Evolutionary conservation across 2,329 filamentous ascomycete species (phyloP).

Genomic region (Thermoascus crustaceus): DNA sequence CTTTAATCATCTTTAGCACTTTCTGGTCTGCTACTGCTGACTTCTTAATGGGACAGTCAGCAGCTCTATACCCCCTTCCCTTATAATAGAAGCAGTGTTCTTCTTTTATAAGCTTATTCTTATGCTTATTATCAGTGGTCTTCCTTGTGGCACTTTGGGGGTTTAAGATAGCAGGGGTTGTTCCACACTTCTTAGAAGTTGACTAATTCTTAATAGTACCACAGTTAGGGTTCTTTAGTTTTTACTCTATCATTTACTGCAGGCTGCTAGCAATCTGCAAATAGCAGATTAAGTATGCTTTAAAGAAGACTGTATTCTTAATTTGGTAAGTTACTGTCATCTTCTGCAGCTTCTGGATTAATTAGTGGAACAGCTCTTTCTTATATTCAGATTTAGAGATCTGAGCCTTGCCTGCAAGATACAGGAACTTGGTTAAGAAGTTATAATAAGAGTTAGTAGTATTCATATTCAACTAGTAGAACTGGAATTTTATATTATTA

Average conservation of each 20-base stretch:
- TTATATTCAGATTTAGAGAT: background rate
- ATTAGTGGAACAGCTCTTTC: conserved; percentile 2
- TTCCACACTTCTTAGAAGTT: background rate
- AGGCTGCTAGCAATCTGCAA: background rate
- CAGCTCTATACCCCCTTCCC: background rate
- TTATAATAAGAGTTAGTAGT: too few species aligned
- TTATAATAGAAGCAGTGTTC: conserved; percentile 3
- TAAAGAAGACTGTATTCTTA: background rate
- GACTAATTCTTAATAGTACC: too few species aligned
- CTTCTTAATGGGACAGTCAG: background rate
- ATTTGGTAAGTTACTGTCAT: too few species aligned
- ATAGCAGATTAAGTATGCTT: background rate
- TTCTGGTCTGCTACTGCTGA: too few species aligned
- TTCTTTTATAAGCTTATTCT: too few species aligned
- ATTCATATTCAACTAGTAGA: too few species aligned
- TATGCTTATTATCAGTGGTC: background rate
- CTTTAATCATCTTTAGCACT: too few species aligned
- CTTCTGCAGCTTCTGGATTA: background rate
- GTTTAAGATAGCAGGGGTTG: background rate
- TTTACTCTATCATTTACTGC: background rate
- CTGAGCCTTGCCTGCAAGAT: background rate
- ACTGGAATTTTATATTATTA: too few species aligned
- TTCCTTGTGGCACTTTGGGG: background rate
- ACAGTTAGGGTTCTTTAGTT: background rate
- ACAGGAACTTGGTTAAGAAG: conserved; percentile 3